phyloP scores from a whole-genome alignment of 169 alveolate species.

The Perkinsus marinus region DNA sequence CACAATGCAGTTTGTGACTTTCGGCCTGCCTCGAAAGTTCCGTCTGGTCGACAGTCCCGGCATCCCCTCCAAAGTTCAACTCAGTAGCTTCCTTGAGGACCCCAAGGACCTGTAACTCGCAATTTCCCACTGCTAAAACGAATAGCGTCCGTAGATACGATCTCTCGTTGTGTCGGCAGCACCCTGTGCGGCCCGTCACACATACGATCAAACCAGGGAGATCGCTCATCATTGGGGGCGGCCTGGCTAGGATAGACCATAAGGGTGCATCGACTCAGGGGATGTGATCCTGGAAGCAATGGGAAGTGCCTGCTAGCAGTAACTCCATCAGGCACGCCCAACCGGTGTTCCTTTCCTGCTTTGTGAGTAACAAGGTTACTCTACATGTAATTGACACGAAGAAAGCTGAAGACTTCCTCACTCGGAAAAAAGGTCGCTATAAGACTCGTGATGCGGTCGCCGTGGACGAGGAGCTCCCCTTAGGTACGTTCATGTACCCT shows the following conservation, averaged over 20 bases:
- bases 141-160: background rate
- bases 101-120: conserved; percentile 8
- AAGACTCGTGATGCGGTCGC: background rate
- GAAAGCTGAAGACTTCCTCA: conserved; percentile 25
- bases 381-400: conserved; percentile 37
- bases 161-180: conserved; percentile 26
- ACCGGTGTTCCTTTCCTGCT: conserved; percentile 29
- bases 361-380: conserved; percentile 36
- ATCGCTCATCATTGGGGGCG: conserved; percentile 42
- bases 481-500: conserved; percentile 41
- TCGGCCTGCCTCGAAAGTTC: conserved; percentile 56
- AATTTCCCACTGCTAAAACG: background rate
- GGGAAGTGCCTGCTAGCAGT: conserved; percentile 24
- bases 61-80: conserved; percentile 49
- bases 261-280: conserved; percentile 6
- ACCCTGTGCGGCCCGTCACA: conserved; percentile 32
- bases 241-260: conserved; percentile 39
- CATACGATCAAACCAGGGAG: conserved; percentile 40
- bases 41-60: conserved; percentile 67
- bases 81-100: conserved; percentile 24
- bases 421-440: conserved; percentile 22
- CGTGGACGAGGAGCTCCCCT: background rate
- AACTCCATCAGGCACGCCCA: conserved; percentile 18
- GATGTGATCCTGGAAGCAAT: conserved; percentile 1
- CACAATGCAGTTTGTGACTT: conserved; percentile 54